Conservation (phyloP, 2,329 filamentous ascomycete species). For the Paecilomyces dactylethromorphus region DNA sequence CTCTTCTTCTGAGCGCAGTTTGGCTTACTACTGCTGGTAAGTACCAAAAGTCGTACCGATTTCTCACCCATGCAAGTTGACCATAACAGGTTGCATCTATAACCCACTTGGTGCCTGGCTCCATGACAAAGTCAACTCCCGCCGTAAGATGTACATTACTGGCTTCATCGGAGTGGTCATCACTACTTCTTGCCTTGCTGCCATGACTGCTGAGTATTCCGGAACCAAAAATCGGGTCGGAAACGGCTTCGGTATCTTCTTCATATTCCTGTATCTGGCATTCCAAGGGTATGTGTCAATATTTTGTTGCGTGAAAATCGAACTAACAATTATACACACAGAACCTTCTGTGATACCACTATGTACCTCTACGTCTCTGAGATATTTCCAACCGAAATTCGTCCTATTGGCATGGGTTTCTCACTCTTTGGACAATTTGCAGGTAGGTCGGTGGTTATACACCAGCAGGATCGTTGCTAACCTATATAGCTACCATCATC, state of each 20-base stretch:
- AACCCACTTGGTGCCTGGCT: constrained; percentile 31
- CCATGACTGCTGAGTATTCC: constrained; percentile 31
- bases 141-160: constrained; percentile 36
- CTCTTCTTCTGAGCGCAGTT: constrained; percentile 37
- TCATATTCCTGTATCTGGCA: constrained; percentile 41
- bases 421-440: constrained; percentile 46
- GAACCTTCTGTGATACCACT: constrained; percentile 41
- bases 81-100: constrained; percentile 31
- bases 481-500: constrained; percentile 36
- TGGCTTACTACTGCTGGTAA: constrained; percentile 42
- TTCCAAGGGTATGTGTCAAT: constrained; percentile 37
- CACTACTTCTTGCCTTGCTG: constrained; percentile 34
- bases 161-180: constrained; percentile 36
- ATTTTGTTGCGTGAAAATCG: neutral
- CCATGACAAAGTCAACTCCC: constrained; percentile 29
- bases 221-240: constrained; percentile 35
- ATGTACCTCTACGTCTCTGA: constrained; percentile 43
- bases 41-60: constrained; percentile 11
- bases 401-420: constrained; percentile 48
- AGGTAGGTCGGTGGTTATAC: constrained; percentile 11
- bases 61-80: constrained; percentile 12
- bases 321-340: constrained; percentile 12
- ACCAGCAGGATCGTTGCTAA: neutral
- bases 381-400: constrained; percentile 45
- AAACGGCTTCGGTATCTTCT: constrained; percentile 35